Percentiles rank a stretch among this genome's conserved stretches.
phyloP scores from a whole-genome alignment of 2,329 filamentous ascomycete species.

The Calonectria henricotiae region DNA sequence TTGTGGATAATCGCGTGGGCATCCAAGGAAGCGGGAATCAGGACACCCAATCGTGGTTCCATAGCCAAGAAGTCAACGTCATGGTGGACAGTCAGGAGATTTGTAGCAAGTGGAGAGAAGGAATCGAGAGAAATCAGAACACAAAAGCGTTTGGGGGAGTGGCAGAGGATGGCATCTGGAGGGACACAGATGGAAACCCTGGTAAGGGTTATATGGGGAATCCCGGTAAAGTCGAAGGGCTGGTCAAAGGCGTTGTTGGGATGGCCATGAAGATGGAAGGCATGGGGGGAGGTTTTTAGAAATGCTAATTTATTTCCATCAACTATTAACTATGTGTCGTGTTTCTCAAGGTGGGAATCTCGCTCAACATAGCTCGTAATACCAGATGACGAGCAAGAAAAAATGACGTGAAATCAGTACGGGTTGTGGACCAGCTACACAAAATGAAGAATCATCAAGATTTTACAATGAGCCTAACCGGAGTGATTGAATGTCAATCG shows the following conservation, averaged over 20 bases:
- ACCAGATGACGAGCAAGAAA: too few relatives aligned
- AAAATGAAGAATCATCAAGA: too few relatives aligned
- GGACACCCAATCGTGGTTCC: slow-evolving; percentile 86
- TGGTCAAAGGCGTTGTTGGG: slow-evolving; percentile 39
- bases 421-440: too few relatives aligned
- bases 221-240: slow-evolving; percentile 35
- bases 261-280: slow-evolving; percentile 44
- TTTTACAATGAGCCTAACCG: too few relatives aligned
- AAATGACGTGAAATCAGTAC: too few relatives aligned
- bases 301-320: neutral
- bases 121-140: slow-evolving; percentile 77
- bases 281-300: neutral
- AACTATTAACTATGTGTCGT: too few relatives aligned
- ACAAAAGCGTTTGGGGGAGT: slow-evolving; percentile 71
- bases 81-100: slow-evolving; percentile 78
- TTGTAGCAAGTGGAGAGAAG: slow-evolving; percentile 76
- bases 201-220: slow-evolving; percentile 44
- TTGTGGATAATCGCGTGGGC: slow-evolving; percentile 78
- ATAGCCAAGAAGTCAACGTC: slow-evolving; percentile 84
- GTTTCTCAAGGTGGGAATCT: too few relatives aligned
- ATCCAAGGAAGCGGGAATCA: slow-evolving; percentile 86
- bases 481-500: too few relatives aligned
- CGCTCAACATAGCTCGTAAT: too few relatives aligned
- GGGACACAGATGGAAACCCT: slow-evolving; percentile 38
- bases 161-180: slow-evolving; percentile 44